Evolutionary conservation across 352 stramenopile genomes (phyloP).

Genomic region (Phytophthora agathidicida): DNA sequence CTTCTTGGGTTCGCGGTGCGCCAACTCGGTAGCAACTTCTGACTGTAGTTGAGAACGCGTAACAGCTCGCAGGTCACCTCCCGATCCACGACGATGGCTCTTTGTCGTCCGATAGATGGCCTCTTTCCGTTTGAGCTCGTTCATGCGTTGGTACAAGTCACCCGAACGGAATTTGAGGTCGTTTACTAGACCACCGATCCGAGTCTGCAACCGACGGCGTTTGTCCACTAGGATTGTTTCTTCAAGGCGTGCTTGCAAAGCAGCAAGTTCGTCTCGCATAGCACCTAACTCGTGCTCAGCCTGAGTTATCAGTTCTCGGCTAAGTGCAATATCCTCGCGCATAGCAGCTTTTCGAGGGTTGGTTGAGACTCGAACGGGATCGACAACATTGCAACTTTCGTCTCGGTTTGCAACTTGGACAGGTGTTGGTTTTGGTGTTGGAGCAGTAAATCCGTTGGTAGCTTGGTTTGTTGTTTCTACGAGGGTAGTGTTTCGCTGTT

Average conservation of each 20-base stretch:
- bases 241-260: slow-evolving; percentile 50
- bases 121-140: slow-evolving; percentile 74
- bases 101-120: slow-evolving; percentile 34
- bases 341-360: slow-evolving; percentile 35
- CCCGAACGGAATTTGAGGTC: slow-evolving; percentile 69
- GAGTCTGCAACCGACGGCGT: slow-evolving; percentile 55
- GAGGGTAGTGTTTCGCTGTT: background rate
- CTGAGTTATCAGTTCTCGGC: slow-evolving; percentile 67
- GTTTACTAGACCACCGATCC: slow-evolving; percentile 55
- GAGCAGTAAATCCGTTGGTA: no score
- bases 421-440: slow-evolving; percentile 3
- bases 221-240: slow-evolving; percentile 42
- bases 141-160: slow-evolving; percentile 76
- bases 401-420: background rate
- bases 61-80: background rate
- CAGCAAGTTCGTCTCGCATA: slow-evolving; percentile 59
- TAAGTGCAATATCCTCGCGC: slow-evolving; percentile 54
- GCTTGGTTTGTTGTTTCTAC: no score
- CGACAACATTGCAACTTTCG: background rate
- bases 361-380: background rate
- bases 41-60: background rate
- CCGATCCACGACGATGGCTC: slow-evolving; percentile 9
- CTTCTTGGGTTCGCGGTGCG: slow-evolving; percentile 19
- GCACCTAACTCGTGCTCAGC: slow-evolving; percentile 66
- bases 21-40: background rate